Evolutionary conservation across 176 grass and related monocot species (phyloP), one percentile per base, ranked within the genome.

Genomic region (Elaeis guineensis): DNA sequence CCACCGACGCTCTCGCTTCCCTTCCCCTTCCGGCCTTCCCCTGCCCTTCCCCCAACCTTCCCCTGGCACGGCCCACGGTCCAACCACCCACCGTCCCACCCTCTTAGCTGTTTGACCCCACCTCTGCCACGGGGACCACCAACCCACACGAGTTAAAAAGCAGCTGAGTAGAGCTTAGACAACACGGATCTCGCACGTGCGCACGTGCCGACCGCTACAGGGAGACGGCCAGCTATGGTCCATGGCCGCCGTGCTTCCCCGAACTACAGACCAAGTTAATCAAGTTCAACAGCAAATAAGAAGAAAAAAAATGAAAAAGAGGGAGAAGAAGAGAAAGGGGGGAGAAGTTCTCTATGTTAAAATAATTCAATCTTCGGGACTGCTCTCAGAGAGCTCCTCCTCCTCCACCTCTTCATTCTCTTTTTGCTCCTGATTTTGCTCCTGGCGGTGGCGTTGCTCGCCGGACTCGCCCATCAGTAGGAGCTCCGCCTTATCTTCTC

Each of bases 371-470:
- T 71, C 66, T 7, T 87, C 83, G 4, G 72, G 82, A 51, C 77
- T 84, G 32, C 76, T 87, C 49, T 77, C 80, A 1, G 80, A 81
- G 55, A 75, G 77, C n/a, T 73, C 67, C 21, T 92, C 80, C 6
- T 50, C 17, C 23, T 76, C 35, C 11, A 3, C 35, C 21, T 75
- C 72, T 1, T 93, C 84, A 7, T 77, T 78, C 14, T 76, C 67
- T 17, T 92, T 76, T 6, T 49, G 76, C 0, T 78, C 77, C 55
- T 71, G 50, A 9, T 76, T 72, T 15, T 53, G 16, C 5, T 23
- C 17, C 23, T 72, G 35, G 35, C 67, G 53, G 29, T 59, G 24
- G 52, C 35, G 58, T 4, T 28, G n/a, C 0, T 25, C 20, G 25
- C 23, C 17, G 51, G 65, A 26, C 67, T 17, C 50, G 14, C 63